Conservation (phyloP, 495 filamentous ascomycete species). For the Cenococcum geophilum region DNA sequence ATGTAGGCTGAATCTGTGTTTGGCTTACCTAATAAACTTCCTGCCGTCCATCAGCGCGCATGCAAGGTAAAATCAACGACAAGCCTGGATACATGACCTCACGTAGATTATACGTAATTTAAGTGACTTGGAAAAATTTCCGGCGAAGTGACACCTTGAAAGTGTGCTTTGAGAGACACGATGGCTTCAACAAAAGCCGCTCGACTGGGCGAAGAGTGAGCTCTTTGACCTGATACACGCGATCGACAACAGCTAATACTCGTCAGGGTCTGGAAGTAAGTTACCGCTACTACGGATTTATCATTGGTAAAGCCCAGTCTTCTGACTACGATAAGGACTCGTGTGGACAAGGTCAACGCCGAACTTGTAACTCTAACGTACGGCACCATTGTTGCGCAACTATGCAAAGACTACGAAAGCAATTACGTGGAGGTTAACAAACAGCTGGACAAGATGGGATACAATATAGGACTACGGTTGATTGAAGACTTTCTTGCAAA, state of each 20-base stretch:
- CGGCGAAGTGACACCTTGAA: not conserved
- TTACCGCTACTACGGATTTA: slow-evolving; percentile 22
- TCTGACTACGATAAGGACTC: slow-evolving; percentile 46
- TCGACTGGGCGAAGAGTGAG: slow-evolving; percentile 96
- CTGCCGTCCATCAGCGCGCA: not conserved
- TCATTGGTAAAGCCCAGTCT: not conserved
- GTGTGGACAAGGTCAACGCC: slow-evolving; percentile 73
- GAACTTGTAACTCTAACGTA: slow-evolving; percentile 97
- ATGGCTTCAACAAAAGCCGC: slow-evolving; percentile 88
- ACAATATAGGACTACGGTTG: slow-evolving; percentile 92
- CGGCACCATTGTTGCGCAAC: slow-evolving; percentile 91
- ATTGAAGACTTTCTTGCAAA: slow-evolving; percentile 98
- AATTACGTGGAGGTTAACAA: slow-evolving; percentile 94
- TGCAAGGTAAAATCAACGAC: not conserved
- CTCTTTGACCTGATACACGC: slow-evolving; percentile 18
- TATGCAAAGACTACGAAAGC: slow-evolving; percentile 90
- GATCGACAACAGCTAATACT: slow-evolving; percentile 13
- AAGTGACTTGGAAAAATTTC: not conserved
- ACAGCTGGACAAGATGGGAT: slow-evolving; percentile 97
- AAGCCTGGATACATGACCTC: not conserved
- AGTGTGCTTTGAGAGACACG: not conserved
- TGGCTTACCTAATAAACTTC: not conserved
- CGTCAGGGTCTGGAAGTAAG: slow-evolving; percentile 94
- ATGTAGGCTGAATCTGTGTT: not conserved
- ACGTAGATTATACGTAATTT: not conserved